These are phyloP conservation scores for Penicillium sp. DNA, from an alignment of 2,329 filamentous ascomycete species.

Conservation along the genomic window DNA sequence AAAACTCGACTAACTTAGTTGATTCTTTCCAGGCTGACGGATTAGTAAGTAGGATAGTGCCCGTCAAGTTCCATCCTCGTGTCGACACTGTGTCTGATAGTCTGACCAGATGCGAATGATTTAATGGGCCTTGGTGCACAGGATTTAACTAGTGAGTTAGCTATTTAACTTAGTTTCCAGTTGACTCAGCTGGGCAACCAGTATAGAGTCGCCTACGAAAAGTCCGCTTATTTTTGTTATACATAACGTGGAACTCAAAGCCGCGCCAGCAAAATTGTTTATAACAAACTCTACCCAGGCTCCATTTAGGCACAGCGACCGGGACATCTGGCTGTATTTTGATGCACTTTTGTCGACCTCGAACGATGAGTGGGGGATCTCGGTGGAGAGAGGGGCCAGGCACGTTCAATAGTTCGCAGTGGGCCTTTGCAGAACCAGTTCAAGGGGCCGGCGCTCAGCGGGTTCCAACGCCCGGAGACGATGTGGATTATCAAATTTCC, in stretches of 20 bases:
- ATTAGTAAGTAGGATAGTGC: not conserved
- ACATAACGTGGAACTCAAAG: not conserved
- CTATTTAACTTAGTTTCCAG: not conserved
- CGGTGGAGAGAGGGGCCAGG: slow-evolving; percentile 2
- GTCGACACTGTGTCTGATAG: not conserved
- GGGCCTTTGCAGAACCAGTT: slow-evolving; percentile 4
- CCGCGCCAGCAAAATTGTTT: not conserved
- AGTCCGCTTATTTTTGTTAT: not conserved
- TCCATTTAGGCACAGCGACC: not conserved
- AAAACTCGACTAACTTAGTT: not conserved
- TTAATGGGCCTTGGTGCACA: not conserved
- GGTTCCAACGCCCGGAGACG: not conserved
- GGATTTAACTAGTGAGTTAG: too few relatives aligned
- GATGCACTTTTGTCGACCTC: slow-evolving; percentile 1
- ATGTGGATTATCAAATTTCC: not conserved
- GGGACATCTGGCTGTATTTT: not conserved
- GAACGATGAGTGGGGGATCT: slow-evolving; percentile 1
- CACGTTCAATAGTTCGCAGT: slow-evolving; percentile 7
- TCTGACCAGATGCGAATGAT: not conserved
- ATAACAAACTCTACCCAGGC: not conserved
- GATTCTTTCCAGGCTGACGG: not conserved
- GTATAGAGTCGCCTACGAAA: not conserved
- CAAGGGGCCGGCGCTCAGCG: not conserved
- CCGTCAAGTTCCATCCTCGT: not conserved
- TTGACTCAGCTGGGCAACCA: not conserved